Evolutionary conservation across 352 stramenopile species (phyloP), one percentile per base, ranked within the genome.

Genomic region (Pythium coloratum): DNA sequence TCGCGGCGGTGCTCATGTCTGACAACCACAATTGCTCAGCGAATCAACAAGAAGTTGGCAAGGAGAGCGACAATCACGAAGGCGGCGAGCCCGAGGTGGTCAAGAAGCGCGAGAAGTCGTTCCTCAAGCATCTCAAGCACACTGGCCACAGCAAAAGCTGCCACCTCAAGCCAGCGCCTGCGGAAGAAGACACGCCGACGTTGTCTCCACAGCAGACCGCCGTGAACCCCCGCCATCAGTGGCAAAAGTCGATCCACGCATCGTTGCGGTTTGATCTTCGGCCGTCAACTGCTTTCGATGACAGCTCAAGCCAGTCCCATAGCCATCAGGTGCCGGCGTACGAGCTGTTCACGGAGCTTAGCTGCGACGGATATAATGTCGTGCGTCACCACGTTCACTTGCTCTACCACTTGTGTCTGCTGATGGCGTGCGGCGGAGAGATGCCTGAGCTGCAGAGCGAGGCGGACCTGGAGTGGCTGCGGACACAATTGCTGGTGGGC

Each of bases 381-480:
- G 51, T 86, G 8, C 65, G 78, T 18, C 62, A 68, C 55, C 57
- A 84, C 34, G 55, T 60, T 26, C 44, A 67, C 33, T 59, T 78
- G 46, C 64, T 86, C 13, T 63, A 83, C 20, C 55, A 77, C 38
- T 40, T 86, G 7, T 71, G 79, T 49, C 20, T 68, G 49, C 63
- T 84, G 36, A 75, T 77, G 62, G 54, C 80, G 20, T 58, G 55
- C 24, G 56, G 68, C 7, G 67, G 67, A 24, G 33, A 57, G 38
- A 70, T 86, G 18, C 78, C 78, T 24, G 78, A 86, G 67, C 65
- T 86, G 33, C 47, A 71, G 20, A 63, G 54, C 14, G 47, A 69
- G 40, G 30, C 60, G n/a, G 75, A 84, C 62, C 53, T 86, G 7
- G 24, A 68, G 20, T 85, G 77, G 77, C 53, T 85, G 40, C 59